Percentiles rank a stretch among this genome's conserved stretches.
These are phyloP conservation scores for Sequoiadendron giganteum DNA, from an alignment of 75 land plant genomes.

Conservation along the genomic window DNA sequence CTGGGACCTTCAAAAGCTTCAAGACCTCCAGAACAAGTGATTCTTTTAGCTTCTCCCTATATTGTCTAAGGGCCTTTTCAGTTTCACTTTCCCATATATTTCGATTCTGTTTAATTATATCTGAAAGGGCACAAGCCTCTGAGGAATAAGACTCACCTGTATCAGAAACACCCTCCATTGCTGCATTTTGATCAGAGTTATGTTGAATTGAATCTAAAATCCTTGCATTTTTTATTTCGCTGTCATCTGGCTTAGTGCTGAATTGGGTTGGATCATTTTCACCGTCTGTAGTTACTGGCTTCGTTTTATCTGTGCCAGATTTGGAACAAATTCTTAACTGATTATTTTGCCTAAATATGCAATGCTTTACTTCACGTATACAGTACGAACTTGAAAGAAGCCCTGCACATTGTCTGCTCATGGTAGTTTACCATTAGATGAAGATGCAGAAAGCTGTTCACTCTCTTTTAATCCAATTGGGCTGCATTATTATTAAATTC, in stretches of 20 bases:
- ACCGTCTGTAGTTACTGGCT: neutral
- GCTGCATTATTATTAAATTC: neutral
- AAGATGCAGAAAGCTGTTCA: neutral
- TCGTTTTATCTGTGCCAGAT: neutral
- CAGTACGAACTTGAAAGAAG: neutral
- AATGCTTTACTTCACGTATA: neutral
- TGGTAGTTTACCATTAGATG: neutral
- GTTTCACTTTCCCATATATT: slow-evolving; percentile 17
- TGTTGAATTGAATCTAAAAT: neutral
- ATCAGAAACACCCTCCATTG: neutral
- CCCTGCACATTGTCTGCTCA: slow-evolving; percentile 3
- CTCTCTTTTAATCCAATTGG: neutral
- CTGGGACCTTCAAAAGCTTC: slow-evolving; percentile 28
- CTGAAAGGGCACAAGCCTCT: slow-evolving; percentile 1
- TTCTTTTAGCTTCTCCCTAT: slow-evolving; percentile 40
- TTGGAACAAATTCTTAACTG: neutral
- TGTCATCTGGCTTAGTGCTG: neutral
- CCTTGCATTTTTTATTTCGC: neutral
- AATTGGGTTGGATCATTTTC: neutral
- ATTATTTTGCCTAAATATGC: neutral
- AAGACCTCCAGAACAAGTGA: slow-evolving; percentile 56
- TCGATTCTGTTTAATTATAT: neutral
- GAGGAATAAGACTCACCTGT: neutral
- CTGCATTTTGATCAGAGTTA: neutral
- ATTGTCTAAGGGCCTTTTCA: slow-evolving; percentile 44